Conservation (phyloP, 352 stramenopile species). For the Thalassiosira tumida region DNA sequence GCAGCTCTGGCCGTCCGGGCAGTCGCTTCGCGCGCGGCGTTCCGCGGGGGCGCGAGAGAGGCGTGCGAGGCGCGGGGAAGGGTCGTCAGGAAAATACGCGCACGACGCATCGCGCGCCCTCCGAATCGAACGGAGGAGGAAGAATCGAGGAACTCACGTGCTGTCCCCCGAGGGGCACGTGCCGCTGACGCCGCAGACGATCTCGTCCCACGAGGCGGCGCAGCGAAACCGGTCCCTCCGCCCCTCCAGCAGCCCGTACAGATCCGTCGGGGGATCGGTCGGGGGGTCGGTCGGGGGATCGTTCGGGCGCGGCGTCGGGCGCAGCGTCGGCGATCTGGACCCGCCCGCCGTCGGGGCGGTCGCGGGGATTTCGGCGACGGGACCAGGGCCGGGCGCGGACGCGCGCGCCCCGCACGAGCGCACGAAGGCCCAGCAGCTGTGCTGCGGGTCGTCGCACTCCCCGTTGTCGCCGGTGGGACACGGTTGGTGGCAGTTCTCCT, state of each 20-base stretch:
- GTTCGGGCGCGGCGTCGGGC: constrained; percentile 38
- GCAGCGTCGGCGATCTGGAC: constrained; percentile 24
- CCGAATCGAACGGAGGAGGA: not conserved
- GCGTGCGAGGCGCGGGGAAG: too few species aligned
- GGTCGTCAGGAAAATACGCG: not conserved
- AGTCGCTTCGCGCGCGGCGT: constrained; percentile 37
- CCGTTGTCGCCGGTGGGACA: constrained; percentile 85
- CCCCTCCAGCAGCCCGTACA: constrained; percentile 76
- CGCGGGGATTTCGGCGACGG: too few species aligned
- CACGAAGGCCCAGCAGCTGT: constrained; percentile 84
- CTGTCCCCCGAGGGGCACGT: constrained; percentile 67
- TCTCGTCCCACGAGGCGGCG: constrained; percentile 62
- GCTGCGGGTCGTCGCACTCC: constrained; percentile 83
- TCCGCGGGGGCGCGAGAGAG: not conserved
- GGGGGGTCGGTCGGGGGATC: constrained; percentile 61
- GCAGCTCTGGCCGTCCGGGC: constrained; percentile 65
- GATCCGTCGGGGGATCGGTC: constrained; percentile 70
- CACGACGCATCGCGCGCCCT: not conserved
- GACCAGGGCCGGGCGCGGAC: constrained; percentile 19
- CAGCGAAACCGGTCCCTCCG: constrained; percentile 75
- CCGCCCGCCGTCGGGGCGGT: not conserved
- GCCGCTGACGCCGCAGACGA: constrained; percentile 67
- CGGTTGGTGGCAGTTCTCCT: constrained; percentile 85
- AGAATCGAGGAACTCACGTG: constrained; percentile 37
- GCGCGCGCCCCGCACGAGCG: constrained; percentile 61